Evolutionary conservation across 2,329 filamentous ascomycete genomes (phyloP).

Genomic region (Pseudogymnoascus verrucosus): DNA sequence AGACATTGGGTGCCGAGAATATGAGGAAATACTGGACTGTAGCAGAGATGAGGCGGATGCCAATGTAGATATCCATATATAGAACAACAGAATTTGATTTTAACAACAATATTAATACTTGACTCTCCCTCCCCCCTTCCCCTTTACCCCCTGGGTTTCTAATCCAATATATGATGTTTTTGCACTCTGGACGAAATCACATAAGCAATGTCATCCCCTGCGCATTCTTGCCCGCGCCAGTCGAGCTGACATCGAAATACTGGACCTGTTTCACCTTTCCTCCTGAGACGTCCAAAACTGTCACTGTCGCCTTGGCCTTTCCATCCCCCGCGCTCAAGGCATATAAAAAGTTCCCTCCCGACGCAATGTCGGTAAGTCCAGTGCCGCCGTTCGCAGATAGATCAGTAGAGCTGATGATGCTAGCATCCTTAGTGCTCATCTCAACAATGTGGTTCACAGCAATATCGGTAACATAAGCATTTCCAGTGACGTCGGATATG

Average conservation of each 20-base stretch:
- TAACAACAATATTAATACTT: background rate
- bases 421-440: conserved; percentile 43
- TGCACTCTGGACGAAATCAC: background rate
- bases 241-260: background rate
- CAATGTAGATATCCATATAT: conserved; percentile 43
- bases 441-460: conserved; percentile 46
- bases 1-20: conserved; percentile 70
- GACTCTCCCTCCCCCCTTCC: background rate
- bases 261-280: background rate
- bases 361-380: conserved; percentile 47
- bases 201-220: background rate
- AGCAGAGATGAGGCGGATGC: conserved; percentile 64
- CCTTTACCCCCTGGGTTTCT: background rate
- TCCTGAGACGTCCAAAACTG: conserved; percentile 32
- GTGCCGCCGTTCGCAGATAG: conserved; percentile 36
- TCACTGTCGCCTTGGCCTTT: conserved; percentile 25
- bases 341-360: conserved; percentile 48
- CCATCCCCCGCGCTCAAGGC: conserved; percentile 33
- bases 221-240: background rate
- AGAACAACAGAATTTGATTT: background rate
- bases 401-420: conserved; percentile 37
- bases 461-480: conserved; percentile 52
- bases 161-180: background rate
- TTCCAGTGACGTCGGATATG: conserved; percentile 39
- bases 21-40: conserved; percentile 77